Conservation (phyloP, 1,284 basidiomycete genomes). For the Cryptococcus hybrid region DNA sequence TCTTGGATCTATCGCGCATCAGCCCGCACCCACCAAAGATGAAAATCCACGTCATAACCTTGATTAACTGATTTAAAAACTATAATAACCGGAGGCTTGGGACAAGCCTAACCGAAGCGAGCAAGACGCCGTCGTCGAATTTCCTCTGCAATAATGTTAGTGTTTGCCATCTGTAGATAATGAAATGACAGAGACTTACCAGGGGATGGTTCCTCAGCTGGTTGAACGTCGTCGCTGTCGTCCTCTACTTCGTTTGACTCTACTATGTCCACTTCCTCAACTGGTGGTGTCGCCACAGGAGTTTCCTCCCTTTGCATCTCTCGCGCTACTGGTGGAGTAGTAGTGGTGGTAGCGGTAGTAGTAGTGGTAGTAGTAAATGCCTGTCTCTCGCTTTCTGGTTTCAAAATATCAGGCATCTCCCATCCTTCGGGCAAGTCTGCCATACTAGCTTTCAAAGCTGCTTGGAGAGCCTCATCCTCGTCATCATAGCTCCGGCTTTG, state of each 20-base stretch:
- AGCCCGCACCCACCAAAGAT: too few relatives aligned
- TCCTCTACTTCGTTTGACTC: constrained; percentile 35
- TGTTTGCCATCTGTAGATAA: background rate
- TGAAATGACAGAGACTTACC: constrained; percentile 26
- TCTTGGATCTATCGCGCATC: background rate
- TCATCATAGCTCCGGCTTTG: constrained; percentile 64
- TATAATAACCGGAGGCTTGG: too few relatives aligned
- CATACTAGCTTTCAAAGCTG: constrained; percentile 77
- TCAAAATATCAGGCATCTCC: constrained; percentile 17
- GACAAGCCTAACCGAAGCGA: constrained; percentile 55
- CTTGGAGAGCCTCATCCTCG: constrained; percentile 80
- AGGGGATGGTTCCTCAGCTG: constrained; percentile 40
- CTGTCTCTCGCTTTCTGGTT: background rate
- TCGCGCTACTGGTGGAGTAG: constrained; percentile 18
- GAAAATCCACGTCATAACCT: too few relatives aligned
- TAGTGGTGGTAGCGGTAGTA: constrained; percentile 20
- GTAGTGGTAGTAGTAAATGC: constrained; percentile 3
- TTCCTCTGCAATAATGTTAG: constrained; percentile 62
- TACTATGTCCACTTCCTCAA: constrained; percentile 1
- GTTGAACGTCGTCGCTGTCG: constrained; percentile 37
- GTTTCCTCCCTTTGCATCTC: constrained; percentile 10
- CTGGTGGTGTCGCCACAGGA: background rate
- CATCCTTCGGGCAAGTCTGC: constrained; percentile 63
- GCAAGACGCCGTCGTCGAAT: constrained; percentile 72
- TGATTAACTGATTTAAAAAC: too few relatives aligned